Base-by-base conservation (phyloP, 1,139 yeast species). In the Suhomyces kunorum region DNA sequence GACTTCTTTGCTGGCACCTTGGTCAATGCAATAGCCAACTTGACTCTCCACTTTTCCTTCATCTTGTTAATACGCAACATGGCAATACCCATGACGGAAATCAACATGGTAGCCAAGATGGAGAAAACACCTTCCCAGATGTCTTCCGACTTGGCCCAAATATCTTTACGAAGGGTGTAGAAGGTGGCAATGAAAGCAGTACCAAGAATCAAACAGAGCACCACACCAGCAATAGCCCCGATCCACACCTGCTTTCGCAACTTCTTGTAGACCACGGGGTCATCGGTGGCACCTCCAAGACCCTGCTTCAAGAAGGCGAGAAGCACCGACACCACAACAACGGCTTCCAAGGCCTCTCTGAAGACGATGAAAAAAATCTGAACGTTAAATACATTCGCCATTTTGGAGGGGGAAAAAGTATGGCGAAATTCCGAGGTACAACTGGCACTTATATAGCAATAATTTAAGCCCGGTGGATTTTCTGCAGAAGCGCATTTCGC, bases 271-370 rank as follows among this genome's bases (percentile, higher is more conserved):
- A 82, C 63, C 25, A 44, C 51, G 7, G 70, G 74, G 54, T 80
- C 83, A 24, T 72, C 68, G 12, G 61, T 60, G 11, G 72, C 60
- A 16, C 68, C 68, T 38, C 87, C 88, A 47, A 86, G 74, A 58
- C 89, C 86, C 68, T 89, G 96, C 61, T 87, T 88, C 46, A 90
- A 78, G 65, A 90, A 90, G 16, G 97, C 92, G 45, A 90, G 74
- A 45, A 90, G 74, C 36, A 90, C 96, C 3, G 98, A 87, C 43
- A 90, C 85, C 47, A 90, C 89, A 46, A 90, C 80, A 35, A 89
- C 78, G 36, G 96, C 96, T 69, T 90, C 98, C 48, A 90, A 72
- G 1, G 95, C 74, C 67, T 90, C 98, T 67, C 98, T 80, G 55
- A 90, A 78, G 44, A 88, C 88, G 54, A 90, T 84, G 68, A 90